Conservation (phyloP, 208 protist species). For the Balamuthia mandrillaris region DNA sequence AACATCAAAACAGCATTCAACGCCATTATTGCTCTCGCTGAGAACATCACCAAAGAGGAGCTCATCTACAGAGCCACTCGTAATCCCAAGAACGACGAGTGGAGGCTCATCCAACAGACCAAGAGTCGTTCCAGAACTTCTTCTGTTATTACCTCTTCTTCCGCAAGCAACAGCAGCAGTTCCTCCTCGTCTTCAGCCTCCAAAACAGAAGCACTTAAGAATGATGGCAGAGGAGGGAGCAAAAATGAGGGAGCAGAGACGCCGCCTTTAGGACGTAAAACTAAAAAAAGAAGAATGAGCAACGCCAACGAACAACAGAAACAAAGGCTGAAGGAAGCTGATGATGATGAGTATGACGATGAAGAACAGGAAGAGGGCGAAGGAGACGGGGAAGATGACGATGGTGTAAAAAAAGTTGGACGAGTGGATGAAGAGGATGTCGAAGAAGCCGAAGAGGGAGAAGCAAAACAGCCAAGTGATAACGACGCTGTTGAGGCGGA, state of each 20-base stretch:
- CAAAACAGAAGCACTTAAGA: background rate
- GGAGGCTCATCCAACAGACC: background rate
- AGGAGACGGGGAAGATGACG: background rate
- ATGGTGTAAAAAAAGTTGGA: background rate
- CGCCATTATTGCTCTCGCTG: background rate
- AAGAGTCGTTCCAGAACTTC: background rate
- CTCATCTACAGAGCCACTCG: background rate
- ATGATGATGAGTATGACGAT: background rate
- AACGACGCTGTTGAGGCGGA: background rate
- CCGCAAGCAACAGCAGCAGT: background rate
- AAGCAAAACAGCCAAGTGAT: background rate
- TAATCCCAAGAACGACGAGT: background rate
- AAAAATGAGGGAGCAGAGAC: background rate
- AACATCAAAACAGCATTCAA: background rate
- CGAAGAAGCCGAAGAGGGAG: background rate
- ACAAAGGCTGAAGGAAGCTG: background rate
- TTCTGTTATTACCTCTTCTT: background rate
- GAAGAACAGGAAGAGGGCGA: background rate
- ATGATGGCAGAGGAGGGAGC: background rate
- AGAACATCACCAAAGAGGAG: slow-evolving; percentile 18
- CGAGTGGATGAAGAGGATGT: background rate
- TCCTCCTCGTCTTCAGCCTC: background rate
- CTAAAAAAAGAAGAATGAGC: too few species aligned
- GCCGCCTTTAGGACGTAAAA: too few species aligned
- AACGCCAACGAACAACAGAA: background rate